These are phyloP conservation scores for Solanum tarapatanum DNA, from an alignment of 257 asterid genomes.

Conservation along the genomic window DNA sequence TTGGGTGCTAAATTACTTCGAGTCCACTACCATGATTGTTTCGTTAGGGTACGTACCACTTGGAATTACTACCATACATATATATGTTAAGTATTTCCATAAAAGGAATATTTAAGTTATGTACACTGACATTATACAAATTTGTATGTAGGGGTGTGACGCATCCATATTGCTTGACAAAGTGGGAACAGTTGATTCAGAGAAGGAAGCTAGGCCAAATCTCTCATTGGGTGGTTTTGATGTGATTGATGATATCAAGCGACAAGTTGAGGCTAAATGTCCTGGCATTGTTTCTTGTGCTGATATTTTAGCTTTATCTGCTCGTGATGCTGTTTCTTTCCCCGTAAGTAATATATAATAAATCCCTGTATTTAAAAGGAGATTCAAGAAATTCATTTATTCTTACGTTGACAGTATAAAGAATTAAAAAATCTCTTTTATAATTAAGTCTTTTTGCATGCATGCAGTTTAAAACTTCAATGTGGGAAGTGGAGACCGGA, in stretches of 20 bases:
- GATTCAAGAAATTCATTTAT: neutral
- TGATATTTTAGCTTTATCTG: constrained; percentile 17
- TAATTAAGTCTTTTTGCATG: neutral
- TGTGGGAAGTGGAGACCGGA: constrained; percentile 40
- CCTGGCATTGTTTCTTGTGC: constrained; percentile 18
- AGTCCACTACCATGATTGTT: constrained; percentile 30
- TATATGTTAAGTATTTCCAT: neutral
- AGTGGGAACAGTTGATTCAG: neutral
- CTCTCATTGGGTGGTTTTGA: constrained; percentile 10
- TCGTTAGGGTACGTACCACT: constrained; percentile 8
- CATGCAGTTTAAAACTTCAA: constrained; percentile 3
- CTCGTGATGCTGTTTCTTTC: constrained; percentile 7
- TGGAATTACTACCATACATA: neutral
- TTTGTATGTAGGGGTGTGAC: constrained; percentile 18
- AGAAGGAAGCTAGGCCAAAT: constrained; percentile 21
- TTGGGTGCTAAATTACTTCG: constrained; percentile 27
- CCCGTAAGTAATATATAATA: neutral
- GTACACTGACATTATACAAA: neutral
- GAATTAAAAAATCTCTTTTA: neutral
- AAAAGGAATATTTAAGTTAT: neutral
- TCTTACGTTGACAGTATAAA: neutral
- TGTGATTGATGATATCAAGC: constrained; percentile 22
- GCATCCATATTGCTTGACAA: constrained; percentile 18
- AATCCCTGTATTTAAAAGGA: neutral
- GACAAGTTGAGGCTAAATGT: constrained; percentile 11